Evolutionary conservation across 345 rosid species (phyloP).

Genomic region (Anacardium occidentale): DNA sequence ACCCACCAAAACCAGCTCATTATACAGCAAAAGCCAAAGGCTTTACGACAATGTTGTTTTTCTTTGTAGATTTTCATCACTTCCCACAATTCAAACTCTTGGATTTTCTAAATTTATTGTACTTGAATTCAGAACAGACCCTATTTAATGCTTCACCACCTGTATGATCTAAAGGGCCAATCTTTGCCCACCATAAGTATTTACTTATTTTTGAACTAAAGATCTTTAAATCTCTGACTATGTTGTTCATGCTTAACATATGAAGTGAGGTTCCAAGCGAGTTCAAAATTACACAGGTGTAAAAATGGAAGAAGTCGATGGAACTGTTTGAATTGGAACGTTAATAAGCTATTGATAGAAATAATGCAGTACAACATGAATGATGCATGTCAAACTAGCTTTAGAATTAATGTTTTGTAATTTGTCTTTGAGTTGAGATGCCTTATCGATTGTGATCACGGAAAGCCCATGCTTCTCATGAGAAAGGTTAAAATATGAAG

Average conservation of each 20-base stretch:
- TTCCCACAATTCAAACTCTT: not conserved
- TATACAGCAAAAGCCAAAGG: not conserved
- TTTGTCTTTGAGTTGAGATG: slow-evolving; percentile 23
- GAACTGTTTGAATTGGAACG: not conserved
- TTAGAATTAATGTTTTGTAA: not conserved
- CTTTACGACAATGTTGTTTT: not conserved
- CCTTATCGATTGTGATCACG: slow-evolving; percentile 24
- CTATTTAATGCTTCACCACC: not conserved
- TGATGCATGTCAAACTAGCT: not conserved
- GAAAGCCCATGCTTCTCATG: slow-evolving; percentile 18
- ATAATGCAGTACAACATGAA: too few species aligned
- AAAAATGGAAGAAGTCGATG: not conserved
- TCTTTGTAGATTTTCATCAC: not conserved
- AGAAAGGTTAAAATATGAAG: slow-evolving; percentile 25
- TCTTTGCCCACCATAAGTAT: too few species aligned
- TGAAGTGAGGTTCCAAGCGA: too few species aligned
- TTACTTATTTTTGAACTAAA: too few species aligned
- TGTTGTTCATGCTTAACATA: too few species aligned
- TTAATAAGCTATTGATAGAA: too few species aligned
- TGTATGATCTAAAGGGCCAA: too few species aligned
- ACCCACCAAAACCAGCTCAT: not conserved
- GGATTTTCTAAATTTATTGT: not conserved
- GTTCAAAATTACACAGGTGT: not conserved
- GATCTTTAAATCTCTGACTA: too few species aligned
- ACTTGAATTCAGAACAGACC: not conserved